Evolutionary conservation across 2,329 filamentous ascomycete species (phyloP).

Genomic region (Ascomycota sp.): DNA sequence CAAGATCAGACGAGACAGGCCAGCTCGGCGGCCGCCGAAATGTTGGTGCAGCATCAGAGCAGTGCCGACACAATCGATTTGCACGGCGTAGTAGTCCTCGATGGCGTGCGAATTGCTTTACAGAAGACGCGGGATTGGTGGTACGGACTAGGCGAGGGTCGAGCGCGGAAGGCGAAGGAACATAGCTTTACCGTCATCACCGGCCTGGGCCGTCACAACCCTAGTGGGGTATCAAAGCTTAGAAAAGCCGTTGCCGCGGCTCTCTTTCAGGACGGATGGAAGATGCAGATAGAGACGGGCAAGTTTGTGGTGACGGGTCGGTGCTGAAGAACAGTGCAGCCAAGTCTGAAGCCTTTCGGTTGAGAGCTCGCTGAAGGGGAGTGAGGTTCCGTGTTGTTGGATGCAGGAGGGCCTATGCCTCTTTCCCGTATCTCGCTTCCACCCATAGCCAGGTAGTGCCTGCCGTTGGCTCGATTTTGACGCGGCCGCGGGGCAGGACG

Average conservation of each 20-base stretch:
- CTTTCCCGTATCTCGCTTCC: too few relatives aligned
- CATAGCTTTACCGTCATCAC: constrained; percentile 56
- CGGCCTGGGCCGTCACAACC: constrained; percentile 59
- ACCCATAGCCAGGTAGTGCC: too few relatives aligned
- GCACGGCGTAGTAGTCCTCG: constrained; percentile 63
- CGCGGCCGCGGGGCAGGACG: too few relatives aligned
- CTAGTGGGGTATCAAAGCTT: constrained; percentile 53
- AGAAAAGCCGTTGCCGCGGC: constrained; percentile 63
- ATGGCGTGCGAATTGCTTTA: constrained; percentile 61
- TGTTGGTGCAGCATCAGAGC: constrained; percentile 48
- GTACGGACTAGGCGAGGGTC: constrained; percentile 46
- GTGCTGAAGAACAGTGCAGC: too few relatives aligned
- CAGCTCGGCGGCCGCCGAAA: constrained; percentile 47
- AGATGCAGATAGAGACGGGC: constrained; percentile 50
- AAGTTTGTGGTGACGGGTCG: constrained; percentile 48
- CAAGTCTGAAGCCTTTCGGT: too few relatives aligned
- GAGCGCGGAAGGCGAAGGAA: constrained; percentile 25
- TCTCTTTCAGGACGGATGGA: constrained; percentile 67
- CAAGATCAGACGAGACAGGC: constrained; percentile 40
- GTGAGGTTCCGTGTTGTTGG: too few relatives aligned
- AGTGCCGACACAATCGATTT: constrained; percentile 45
- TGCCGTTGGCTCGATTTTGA: too few relatives aligned
- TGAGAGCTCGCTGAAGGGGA: too few relatives aligned
- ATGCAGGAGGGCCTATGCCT: too few relatives aligned
- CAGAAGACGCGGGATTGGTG: constrained; percentile 56